These are phyloP conservation scores for Gonium pectorale DNA, from an alignment of 139 green algal species.

Conservation along the genomic window DNA sequence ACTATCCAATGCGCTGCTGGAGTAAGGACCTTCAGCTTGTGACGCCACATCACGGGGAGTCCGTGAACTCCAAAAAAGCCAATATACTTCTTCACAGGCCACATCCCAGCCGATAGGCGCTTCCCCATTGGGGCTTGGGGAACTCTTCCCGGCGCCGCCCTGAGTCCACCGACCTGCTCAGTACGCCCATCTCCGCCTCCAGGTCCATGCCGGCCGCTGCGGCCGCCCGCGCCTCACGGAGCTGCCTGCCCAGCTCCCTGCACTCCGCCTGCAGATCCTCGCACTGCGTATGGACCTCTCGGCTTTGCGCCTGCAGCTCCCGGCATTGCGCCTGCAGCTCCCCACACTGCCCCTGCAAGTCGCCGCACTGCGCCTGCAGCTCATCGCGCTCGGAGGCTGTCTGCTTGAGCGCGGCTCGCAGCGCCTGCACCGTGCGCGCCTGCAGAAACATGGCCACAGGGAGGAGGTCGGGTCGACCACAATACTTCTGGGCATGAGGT, in stretches of 20 bases:
- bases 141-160: no score
- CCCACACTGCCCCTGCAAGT: neutral
- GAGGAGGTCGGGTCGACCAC: no score
- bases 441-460: no score
- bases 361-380: neutral
- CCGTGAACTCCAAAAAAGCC: no score
- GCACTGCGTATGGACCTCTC: neutral
- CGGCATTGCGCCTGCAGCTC: neutral
- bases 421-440: neutral
- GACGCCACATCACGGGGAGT: no score
- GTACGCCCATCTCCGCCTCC: conserved; percentile 26
- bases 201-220: neutral
- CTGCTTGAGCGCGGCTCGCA: neutral
- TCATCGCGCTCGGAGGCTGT: neutral
- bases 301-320: neutral
- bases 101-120: neutral
- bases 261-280: conserved; percentile 16
- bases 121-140: neutral
- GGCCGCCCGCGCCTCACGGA: conserved; percentile 8
- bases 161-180: neutral
- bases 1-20: neutral
- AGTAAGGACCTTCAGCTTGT: neutral
- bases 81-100: no score
- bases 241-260: conserved; percentile 12
- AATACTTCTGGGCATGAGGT: no score